A percentile compares a stretch with the other conserved stretches of the same genome.
phyloP scores from a whole-genome alignment of 2,329 filamentous ascomycete genomes.

The Xylariaceae sp. region DNA sequence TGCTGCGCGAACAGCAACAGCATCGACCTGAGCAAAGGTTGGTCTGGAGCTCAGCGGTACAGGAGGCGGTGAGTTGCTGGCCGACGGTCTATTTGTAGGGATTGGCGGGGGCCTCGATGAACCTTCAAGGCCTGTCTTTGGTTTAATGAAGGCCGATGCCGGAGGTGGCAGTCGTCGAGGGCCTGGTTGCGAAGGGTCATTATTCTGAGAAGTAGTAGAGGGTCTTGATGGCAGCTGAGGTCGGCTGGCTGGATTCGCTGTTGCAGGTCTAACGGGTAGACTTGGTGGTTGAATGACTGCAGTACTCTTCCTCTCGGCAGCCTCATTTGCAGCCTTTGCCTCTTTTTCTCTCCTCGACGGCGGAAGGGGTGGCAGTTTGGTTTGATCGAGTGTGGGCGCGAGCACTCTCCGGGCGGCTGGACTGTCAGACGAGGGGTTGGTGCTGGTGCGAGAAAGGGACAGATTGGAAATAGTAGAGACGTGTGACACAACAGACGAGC shows the following conservation, averaged over 20 bases:
- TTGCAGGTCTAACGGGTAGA: no score
- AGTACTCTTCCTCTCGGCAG: constrained; percentile 29
- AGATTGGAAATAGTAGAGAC: constrained; percentile 51
- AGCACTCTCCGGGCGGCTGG: constrained; percentile 42
- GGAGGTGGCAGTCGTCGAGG: constrained; percentile 40
- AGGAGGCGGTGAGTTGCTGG: constrained; percentile 44
- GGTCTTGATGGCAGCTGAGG: constrained; percentile 50
- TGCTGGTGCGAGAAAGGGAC: constrained; percentile 50
- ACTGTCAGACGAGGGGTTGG: constrained; percentile 41
- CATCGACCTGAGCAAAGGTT: constrained; percentile 47
- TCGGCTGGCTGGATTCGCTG: constrained; percentile 38
- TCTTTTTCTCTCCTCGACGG: constrained; percentile 53
- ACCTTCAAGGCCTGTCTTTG: constrained; percentile 28
- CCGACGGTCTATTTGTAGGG: constrained; percentile 28
- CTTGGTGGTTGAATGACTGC: constrained; percentile 31
- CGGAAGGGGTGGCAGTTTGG: constrained; percentile 55
- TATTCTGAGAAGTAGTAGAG: constrained; percentile 30
- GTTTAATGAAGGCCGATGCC: constrained; percentile 29
- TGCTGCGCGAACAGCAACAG: constrained; percentile 34
- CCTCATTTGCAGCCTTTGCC: constrained; percentile 37
- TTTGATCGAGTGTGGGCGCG: constrained; percentile 52
- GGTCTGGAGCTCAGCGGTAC: constrained; percentile 51
- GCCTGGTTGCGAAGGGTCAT: constrained; percentile 23
- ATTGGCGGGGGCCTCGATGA: constrained; percentile 17
- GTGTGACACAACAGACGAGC: constrained; percentile 54